Percentiles rank a stretch among this genome's conserved stretches.
Evolutionary conservation across 2,329 filamentous ascomycete genomes (phyloP).

Genomic region (Magnaporthiopsis incrustans): DNA sequence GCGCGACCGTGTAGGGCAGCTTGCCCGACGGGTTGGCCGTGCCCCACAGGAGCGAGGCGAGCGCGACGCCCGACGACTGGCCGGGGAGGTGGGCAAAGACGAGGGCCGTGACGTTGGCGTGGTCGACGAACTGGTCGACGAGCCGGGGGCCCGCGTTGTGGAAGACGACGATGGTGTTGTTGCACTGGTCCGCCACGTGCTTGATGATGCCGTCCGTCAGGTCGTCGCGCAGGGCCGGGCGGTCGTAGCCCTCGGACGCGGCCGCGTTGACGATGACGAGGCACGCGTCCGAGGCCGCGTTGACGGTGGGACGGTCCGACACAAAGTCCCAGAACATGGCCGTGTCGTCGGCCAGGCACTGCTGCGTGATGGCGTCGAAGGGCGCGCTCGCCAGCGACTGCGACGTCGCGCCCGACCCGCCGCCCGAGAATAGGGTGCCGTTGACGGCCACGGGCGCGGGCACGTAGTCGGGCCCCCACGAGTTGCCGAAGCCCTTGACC

Average conservation of each 20-base stretch:
- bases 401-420: conserved; percentile 24
- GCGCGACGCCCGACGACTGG: conserved; percentile 49
- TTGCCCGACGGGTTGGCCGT: conserved; percentile 47
- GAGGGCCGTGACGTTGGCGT: conserved; percentile 55
- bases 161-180: conserved; percentile 56
- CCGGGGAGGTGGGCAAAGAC: conserved; percentile 57
- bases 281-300: conserved; percentile 52
- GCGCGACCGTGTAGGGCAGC: conserved; percentile 53
- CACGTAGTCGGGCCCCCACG: not conserved
- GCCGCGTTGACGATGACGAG: conserved; percentile 58
- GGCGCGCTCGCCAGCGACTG: conserved; percentile 39
- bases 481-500: conserved; percentile 6
- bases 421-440: conserved; percentile 34
- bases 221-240: conserved; percentile 56
- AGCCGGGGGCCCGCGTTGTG: conserved; percentile 55
- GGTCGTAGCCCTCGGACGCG: conserved; percentile 62
- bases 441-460: conserved; percentile 26
- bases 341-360: conserved; percentile 46
- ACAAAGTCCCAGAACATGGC: conserved; percentile 52
- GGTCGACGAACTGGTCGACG: conserved; percentile 52
- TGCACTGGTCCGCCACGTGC: conserved; percentile 49
- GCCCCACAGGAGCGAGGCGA: conserved; percentile 50
- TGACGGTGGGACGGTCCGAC: conserved; percentile 37
- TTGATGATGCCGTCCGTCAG: conserved; percentile 49
- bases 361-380: conserved; percentile 44